Conservation (phyloP, 257 asterid genomes). For the Fraxinus excelsior region DNA sequence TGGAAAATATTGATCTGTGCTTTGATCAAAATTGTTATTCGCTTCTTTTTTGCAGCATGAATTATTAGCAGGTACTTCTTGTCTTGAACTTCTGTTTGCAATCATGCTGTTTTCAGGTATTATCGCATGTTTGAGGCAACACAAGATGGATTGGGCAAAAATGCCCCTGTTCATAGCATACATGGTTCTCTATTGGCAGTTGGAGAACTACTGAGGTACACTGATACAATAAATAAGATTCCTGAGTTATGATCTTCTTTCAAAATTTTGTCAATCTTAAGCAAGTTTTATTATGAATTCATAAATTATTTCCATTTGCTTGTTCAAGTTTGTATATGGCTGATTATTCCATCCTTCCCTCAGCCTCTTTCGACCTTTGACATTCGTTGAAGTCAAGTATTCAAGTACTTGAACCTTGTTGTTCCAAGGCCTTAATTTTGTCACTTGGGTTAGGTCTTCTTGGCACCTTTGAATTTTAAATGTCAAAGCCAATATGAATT, state of each 20-base stretch:
- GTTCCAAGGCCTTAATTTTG: not conserved
- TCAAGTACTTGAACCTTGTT: not conserved
- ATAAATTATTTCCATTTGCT: not conserved
- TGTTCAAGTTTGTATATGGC: slow-evolving; percentile 14
- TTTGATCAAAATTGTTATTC: slow-evolving; percentile 7
- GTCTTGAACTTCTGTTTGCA: slow-evolving; percentile 20
- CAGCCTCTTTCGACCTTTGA: not conserved
- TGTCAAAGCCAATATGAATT: not conserved
- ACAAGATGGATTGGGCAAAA: slow-evolving; percentile 92
- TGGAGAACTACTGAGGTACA: slow-evolving; percentile 97
- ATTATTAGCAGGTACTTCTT: slow-evolving; percentile 14
- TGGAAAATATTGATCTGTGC: not conserved
- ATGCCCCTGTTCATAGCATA: slow-evolving; percentile 93
- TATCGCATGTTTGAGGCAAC: slow-evolving; percentile 99
- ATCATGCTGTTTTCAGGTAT: slow-evolving; percentile 59
- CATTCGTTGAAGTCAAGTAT: slow-evolving; percentile 9
- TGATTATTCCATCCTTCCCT: not conserved
- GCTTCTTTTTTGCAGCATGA: slow-evolving; percentile 3
- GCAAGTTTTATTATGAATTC: not conserved
- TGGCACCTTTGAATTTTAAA: not conserved
- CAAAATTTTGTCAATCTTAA: not conserved
- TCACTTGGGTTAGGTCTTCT: not conserved
- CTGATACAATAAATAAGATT: slow-evolving; percentile 31
- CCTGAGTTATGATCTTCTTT: slow-evolving; percentile 18
- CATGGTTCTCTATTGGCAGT: slow-evolving; percentile 99